Conservation (phyloP, 1,139 yeast species). For the Debaryomycetaceae sp. region DNA sequence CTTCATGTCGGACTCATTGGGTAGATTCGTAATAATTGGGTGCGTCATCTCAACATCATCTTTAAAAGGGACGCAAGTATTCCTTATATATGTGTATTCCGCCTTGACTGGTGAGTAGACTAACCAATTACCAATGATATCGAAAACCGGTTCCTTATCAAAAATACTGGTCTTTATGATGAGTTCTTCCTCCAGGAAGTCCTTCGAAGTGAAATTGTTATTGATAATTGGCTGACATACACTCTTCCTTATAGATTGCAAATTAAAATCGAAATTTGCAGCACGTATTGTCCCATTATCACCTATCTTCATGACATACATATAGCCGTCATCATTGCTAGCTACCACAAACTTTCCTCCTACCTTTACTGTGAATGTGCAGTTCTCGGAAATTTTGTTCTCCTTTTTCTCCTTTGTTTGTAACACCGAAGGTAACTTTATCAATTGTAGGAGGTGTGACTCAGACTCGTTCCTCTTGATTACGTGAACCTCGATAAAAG, state of each 20-base stretch:
- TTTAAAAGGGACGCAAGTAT: constrained; percentile 9
- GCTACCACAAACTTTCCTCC: constrained; percentile 19
- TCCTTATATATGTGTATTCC: constrained; percentile 31
- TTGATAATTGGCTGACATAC: constrained; percentile 23
- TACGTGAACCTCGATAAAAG: neutral
- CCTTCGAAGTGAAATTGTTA: constrained; percentile 10
- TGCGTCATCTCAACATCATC: constrained; percentile 7
- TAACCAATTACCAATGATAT: constrained; percentile 49
- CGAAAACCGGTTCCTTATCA: constrained; percentile 45
- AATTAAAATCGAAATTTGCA: constrained; percentile 18
- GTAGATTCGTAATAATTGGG: constrained; percentile 9
- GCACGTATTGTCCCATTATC: constrained; percentile 4
- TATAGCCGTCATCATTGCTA: constrained; percentile 22
- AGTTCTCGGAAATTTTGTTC: neutral
- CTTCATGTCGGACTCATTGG: constrained; percentile 1
- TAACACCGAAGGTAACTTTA: neutral
- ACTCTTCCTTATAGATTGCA: constrained; percentile 21
- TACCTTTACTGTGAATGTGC: constrained; percentile 18
- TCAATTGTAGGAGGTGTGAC: neutral
- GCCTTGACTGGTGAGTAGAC: constrained; percentile 43
- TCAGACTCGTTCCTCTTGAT: neutral
- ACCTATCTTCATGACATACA: constrained; percentile 15
- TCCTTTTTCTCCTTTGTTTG: neutral
- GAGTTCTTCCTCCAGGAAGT: constrained; percentile 17
- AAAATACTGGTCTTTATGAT: constrained; percentile 33